A percentile compares a stretch with the other conserved stretches of the same genome.
phyloP scores from a whole-genome alignment of 83 land plant species.

The Diphasiastrum complanatum region DNA sequence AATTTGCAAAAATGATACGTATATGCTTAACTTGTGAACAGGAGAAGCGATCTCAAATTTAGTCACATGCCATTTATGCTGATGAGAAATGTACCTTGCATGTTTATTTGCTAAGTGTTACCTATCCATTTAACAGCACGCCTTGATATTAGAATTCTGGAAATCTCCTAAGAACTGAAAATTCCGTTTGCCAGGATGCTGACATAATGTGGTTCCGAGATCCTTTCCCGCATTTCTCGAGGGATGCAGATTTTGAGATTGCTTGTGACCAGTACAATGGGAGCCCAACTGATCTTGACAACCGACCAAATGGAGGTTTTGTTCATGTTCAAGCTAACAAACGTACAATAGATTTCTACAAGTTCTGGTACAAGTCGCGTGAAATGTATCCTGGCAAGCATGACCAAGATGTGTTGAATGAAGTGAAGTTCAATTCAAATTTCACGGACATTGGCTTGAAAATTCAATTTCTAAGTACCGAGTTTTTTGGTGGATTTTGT shows the following conservation, averaged over 20 bases:
- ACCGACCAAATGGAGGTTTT: constrained; percentile 1
- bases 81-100: too few species aligned
- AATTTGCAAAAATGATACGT: too few species aligned
- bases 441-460: background rate
- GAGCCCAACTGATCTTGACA: background rate
- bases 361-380: background rate
- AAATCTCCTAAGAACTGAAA: too few species aligned
- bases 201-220: constrained; percentile 2
- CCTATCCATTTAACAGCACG: too few species aligned
- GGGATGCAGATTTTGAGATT: constrained; percentile 7
- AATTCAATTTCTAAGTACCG: background rate
- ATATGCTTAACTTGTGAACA: too few species aligned
- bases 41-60: too few species aligned
- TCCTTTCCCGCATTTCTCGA: constrained; percentile 1
- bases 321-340: background rate
- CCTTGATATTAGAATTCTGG: too few species aligned
- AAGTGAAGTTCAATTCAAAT: background rate
- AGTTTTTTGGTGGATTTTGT: background rate
- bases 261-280: constrained; percentile 2
- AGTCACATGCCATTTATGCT: too few species aligned
- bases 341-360: background rate
- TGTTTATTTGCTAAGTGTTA: too few species aligned
- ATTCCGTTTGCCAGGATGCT: background rate
- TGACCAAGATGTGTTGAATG: background rate
- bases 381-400: background rate